A percentile compares a stretch with the other conserved stretches of the same genome.
Evolutionary conservation across 352 stramenopile species (phyloP).

Genomic region (Globisporangium irregulare): DNA sequence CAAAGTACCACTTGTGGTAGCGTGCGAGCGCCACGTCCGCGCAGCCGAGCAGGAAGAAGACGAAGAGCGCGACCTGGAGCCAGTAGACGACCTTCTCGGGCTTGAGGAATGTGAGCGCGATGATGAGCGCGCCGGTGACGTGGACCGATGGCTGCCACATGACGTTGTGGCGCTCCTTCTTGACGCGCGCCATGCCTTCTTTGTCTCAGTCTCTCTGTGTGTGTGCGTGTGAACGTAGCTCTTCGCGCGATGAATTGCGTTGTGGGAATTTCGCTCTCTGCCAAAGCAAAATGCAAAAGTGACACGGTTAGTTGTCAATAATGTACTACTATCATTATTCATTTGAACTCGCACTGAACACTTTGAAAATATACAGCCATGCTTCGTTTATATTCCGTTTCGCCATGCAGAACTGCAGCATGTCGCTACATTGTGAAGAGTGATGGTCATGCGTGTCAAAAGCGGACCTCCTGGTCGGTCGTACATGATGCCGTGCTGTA

Average conservation of each 20-base stretch:
- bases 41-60: conserved; percentile 48
- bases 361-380: not conserved
- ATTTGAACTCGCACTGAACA: not conserved
- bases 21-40: conserved; percentile 56
- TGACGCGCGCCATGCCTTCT: conserved; percentile 2
- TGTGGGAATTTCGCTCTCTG: not conserved
- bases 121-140: conserved; percentile 45
- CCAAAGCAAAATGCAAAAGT: not conserved
- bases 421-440: not conserved
- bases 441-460: conserved; percentile 1
- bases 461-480: not conserved
- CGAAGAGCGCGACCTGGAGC: conserved; percentile 50
- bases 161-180: conserved; percentile 31
- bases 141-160: conserved; percentile 41
- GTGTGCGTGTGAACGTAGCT: not conserved
- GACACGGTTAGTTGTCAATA: not conserved
- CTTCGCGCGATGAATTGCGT: not conserved
- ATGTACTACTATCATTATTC: not conserved
- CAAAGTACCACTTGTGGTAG: conserved; percentile 66
- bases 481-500: not conserved
- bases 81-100: conserved; percentile 28
- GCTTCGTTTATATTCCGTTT: not conserved
- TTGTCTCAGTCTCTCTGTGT: not conserved
- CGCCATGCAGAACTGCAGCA: not conserved
- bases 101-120: conserved; percentile 46